Evolutionary conservation across 352 stramenopile genomes (phyloP).

Genomic region (Globisporangium echinulatum): DNA sequence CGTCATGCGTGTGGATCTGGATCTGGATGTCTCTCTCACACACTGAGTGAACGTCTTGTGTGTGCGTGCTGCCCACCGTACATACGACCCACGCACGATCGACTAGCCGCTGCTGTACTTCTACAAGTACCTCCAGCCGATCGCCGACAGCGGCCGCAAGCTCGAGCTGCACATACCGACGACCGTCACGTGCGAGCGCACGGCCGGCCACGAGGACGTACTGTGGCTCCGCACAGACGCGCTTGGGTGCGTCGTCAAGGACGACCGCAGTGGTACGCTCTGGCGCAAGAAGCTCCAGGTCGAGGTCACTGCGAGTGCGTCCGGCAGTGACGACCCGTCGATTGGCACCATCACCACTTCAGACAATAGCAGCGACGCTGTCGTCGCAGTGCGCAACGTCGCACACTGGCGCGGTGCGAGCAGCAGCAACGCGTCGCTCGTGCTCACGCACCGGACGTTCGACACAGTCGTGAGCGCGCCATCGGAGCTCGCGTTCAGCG

Average conservation of each 20-base stretch:
- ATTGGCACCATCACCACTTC: too few species aligned
- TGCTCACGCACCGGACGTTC: constrained; percentile 47
- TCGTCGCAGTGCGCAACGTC: constrained; percentile 57
- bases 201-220: constrained; percentile 40
- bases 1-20: neutral
- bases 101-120: constrained; percentile 60
- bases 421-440: constrained; percentile 50
- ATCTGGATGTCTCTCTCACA: neutral
- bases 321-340: constrained; percentile 6
- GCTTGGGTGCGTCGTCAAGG: constrained; percentile 31
- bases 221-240: constrained; percentile 54
- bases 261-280: constrained; percentile 31
- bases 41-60: neutral
- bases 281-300: constrained; percentile 60
- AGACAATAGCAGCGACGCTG: constrained; percentile 15
- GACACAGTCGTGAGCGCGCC: constrained; percentile 51
- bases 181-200: constrained; percentile 58
- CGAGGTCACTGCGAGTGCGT: constrained; percentile 22
- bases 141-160: constrained; percentile 19
- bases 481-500: constrained; percentile 45
- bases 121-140: constrained; percentile 79
- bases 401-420: constrained; percentile 37
- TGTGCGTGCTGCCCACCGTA: neutral
- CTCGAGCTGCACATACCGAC: constrained; percentile 53
- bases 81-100: neutral